Conservation (phyloP, 371 early-diverging fungal genomes). For the Mucor indicus region DNA sequence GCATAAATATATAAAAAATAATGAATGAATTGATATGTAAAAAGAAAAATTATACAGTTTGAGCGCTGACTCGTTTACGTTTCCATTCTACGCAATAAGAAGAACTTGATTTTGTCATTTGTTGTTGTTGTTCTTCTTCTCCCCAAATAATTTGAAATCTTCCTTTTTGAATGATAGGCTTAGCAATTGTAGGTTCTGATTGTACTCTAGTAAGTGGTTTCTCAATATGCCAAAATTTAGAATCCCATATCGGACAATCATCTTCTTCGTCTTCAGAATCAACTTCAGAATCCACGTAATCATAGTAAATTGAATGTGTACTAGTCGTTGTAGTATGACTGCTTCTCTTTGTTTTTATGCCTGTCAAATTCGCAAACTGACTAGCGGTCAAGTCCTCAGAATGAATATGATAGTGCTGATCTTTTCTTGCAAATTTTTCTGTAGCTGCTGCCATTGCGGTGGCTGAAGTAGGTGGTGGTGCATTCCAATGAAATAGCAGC, state of each 20-base stretch:
- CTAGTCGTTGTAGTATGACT: too few species aligned
- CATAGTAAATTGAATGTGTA: neutral
- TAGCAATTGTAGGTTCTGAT: neutral
- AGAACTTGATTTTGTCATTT: neutral
- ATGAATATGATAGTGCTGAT: neutral
- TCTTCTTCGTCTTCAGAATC: neutral
- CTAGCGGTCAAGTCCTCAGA: conserved; percentile 27
- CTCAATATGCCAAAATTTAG: conserved; percentile 22
- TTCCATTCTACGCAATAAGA: neutral
- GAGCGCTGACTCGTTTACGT: neutral
- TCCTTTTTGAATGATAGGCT: neutral
- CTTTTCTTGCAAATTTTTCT: neutral
- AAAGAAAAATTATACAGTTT: too few species aligned
- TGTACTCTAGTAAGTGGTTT: neutral
- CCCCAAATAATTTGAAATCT: neutral
- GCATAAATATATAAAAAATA: too few species aligned
- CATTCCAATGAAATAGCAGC: too few species aligned
- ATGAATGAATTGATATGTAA: too few species aligned
- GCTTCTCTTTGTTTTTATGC: conserved; percentile 10
- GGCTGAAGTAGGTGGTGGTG: neutral
- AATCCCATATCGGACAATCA: conserved; percentile 17
- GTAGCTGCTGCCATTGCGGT: neutral
- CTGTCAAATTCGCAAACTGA: conserved; percentile 24
- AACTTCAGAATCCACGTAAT: neutral
- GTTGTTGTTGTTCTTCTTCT: neutral